Base-by-base conservation (phyloP, 805 yeast species). In the Spathaspora hagerdaliae region DNA sequence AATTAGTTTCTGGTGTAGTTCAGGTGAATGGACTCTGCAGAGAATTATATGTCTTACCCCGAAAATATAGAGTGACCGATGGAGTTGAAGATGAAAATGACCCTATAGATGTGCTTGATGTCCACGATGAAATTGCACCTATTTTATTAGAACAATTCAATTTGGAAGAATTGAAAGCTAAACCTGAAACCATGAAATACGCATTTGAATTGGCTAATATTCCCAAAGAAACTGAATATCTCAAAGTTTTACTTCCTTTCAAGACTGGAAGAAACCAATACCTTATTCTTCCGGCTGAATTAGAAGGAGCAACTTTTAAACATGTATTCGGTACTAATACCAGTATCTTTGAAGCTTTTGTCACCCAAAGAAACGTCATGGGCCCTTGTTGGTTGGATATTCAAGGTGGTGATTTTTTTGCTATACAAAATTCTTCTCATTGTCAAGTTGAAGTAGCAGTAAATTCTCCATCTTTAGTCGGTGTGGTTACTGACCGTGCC, bases 311-410 rank as follows among this genome's bases (percentile, higher is more conserved):
- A 39, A 86, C 95, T 0, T 90, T 87, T 59, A 67, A 74, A 8
- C 85, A 79, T 46, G 87, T 89, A 2, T 89, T 90, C 67, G 98
- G 98, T 41, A 74, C 87, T 2, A 79, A 74, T 48, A 64, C 94
- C 2, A 75, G 76, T 45, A 71, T 87, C 24, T 90, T 94, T 61
- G 99, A 94, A 69, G 75, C 87, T 10, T 89, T 94, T 64, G 94
- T 89, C 9, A 56, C 91, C 26, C 88, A 84, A 61, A 75, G 87
- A 54, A 83, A 85, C 54, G 75, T 94, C 38, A 91, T 89, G 97
- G 99, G 99, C 8, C 99, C 99, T 3, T 90, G 98, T 62, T 94
- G 99, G 99, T 70, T 94, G 43, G 85, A 85, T 41, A 73, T 94
- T 43, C 71, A 75, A 37, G 75, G 78, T 42, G 85, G 83, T 41